Conservation (phyloP, 2,329 filamentous ascomycete species). For the Beauveria pseudobassiana region DNA sequence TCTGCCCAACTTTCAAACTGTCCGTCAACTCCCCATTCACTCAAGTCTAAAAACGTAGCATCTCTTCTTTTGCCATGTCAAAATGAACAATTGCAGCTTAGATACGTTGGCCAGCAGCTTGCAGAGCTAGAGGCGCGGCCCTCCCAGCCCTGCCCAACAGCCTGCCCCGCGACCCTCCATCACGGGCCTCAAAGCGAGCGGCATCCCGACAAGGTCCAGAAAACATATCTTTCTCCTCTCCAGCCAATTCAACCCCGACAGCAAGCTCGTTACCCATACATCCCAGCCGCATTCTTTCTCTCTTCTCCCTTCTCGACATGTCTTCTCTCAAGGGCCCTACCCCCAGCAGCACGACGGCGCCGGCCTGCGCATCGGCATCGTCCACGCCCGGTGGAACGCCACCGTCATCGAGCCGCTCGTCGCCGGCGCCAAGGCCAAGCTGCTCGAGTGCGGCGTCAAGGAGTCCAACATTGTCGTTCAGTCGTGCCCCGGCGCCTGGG, state of each 20-base stretch:
- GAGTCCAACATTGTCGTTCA: constrained; percentile 84
- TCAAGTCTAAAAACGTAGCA: not conserved
- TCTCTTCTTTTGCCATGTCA: not conserved
- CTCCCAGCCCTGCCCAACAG: not conserved
- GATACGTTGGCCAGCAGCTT: not conserved
- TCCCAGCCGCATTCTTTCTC: too few species aligned
- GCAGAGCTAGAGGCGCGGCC: not conserved
- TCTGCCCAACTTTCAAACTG: not conserved
- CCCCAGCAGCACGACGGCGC: constrained; percentile 57
- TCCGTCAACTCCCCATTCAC: not conserved
- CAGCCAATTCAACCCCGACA: not conserved
- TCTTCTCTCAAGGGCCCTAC: constrained; percentile 50
- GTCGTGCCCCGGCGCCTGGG: constrained; percentile 88
- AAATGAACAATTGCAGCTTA: not conserved
- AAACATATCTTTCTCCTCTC: not conserved
- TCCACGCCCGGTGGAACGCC: constrained; percentile 93
- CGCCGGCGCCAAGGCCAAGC: constrained; percentile 68
- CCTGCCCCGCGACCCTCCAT: constrained; percentile 8
- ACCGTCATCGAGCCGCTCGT: constrained; percentile 82
- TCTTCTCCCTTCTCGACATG: constrained; percentile 26
- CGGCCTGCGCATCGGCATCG: constrained; percentile 80
- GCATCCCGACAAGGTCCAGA: not conserved
- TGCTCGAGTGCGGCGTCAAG: constrained; percentile 72
- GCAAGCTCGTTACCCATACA: not conserved
- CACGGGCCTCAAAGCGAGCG: not conserved